Base-by-base conservation (phyloP, 176 grass and related monocot species). In the Oryza officinalis region DNA sequence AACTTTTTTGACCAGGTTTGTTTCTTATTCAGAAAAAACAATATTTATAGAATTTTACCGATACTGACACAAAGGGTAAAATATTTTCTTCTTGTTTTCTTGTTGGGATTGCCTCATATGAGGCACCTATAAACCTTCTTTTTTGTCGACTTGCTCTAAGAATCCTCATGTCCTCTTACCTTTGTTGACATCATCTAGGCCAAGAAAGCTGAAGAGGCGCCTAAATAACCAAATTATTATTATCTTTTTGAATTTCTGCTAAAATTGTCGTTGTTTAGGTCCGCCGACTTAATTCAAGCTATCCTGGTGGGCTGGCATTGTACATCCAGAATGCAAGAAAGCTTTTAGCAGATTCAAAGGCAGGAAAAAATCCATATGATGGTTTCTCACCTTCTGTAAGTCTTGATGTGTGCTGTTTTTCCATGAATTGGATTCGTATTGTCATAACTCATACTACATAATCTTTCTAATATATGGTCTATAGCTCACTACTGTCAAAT, bases 311-410 rank as follows among this genome's bases (percentile, higher is more conserved):
- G 13, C 81, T 98, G 63, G 35, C 54, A 65, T 85, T 85, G 6
- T 96, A 99, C 63, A 92, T 96, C 78, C 83, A 94, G 80, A 99
- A 99, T 86, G 96, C 96, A 43, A 94, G 76, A 73, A 94, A 86
- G 76, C 89, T 98, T 43, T 80, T 98, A 81, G 91, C 91, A 38
- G 96, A 98, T 84, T 98, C 96, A 26, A 98, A 92, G 83, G 87
- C 83, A 60, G 87, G 93, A 65, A 95, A 92, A 89, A 98, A 94
- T 90, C 93, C 96, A 38, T 98, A 94, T 69, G 91, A 95, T 54
- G 96, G 93, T 22, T 98, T 98, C 81, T 87, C 66, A 17, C 96
- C 96, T 57, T 95, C 96, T 31, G 96, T 98, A 87, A 95, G 96
- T 90, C 65, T 59, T 41, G 9, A 18, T 5, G 15, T 80, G 14